phyloP scores from a whole-genome alignment of 345 rosid genomes.

The Citrus cavaleriei region DNA sequence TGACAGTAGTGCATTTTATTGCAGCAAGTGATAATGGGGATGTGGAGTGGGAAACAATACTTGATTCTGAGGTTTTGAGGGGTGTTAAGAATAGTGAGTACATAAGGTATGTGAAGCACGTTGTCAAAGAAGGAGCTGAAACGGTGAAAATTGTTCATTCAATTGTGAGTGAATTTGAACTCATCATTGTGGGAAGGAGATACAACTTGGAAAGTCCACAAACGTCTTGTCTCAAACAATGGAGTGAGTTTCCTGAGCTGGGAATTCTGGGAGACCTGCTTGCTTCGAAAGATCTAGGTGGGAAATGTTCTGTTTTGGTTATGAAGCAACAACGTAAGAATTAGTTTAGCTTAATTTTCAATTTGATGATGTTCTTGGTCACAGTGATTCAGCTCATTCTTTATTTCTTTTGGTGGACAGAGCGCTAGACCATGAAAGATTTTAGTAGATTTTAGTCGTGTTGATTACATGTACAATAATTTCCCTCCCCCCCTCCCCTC shows the following conservation, averaged over 20 bases:
- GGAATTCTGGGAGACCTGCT: constrained; percentile 26
- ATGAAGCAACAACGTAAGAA: constrained; percentile 16
- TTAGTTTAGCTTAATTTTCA: background rate
- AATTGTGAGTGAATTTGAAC: constrained; percentile 3
- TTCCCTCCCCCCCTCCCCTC: rapidly evolving
- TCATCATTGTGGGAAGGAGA: constrained; percentile 24
- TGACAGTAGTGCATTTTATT: constrained; percentile 14
- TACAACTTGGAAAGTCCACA: background rate
- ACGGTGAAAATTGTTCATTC: constrained; percentile 5
- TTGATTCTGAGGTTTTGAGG: constrained; percentile 22
- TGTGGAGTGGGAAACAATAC: background rate
- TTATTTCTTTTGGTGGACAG: too few relatives aligned
- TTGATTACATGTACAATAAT: too few relatives aligned
- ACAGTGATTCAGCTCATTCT: background rate
- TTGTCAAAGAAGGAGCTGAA: constrained; percentile 12
- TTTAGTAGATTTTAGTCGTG: background rate
- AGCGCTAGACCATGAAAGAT: too few relatives aligned
- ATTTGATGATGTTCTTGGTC: background rate
- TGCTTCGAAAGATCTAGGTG: constrained; percentile 14
- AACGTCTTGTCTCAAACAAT: constrained; percentile 9
- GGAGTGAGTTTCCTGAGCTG: constrained; percentile 26
- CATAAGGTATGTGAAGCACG: background rate
- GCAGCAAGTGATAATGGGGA: background rate
- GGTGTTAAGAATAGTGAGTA: background rate
- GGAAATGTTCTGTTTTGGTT: constrained; percentile 9